Evolutionary conservation across 352 stramenopile genomes (phyloP), one percentile per base, ranked within the genome.

Genomic region (Hyaloperonospora arabidopsidis): DNA sequence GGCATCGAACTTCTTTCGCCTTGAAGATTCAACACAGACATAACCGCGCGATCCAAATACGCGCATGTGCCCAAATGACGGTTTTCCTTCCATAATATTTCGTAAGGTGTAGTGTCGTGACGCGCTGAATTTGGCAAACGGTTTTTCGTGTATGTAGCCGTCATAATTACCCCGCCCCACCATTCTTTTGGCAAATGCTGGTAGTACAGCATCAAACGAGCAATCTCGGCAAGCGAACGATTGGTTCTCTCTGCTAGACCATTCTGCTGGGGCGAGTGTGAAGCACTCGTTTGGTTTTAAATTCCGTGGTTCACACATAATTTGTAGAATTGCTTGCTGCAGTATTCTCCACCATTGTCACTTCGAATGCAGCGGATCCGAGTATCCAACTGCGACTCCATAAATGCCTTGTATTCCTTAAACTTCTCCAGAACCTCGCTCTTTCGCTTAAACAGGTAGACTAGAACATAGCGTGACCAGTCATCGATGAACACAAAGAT

Each of bases 91-190:
- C 15, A 29, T 10, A 70, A 32, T 7, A 49, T 6, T 48, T 66
- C 47, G 28, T 60, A 52, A 14, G 58, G 58, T 3, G 34, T 53
- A 19, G 11, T 52, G 14, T 52, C 45, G 19, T 3, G 43, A 28
- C 45, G 58, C 1, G 54, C 46, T 15, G 46, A 32, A 21, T 61
- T 65, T 11, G 52, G 49, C 11, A 67, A 32, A 8, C 53, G 34
- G 25, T 67, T 67, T 5, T 52, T 14, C 8, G 52, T 10, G 32
- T 62, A 57, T 0, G 36, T 54, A 21, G 54, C 54, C n/a, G 60
- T 63, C 22, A 52, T 63, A 21, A 67, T 15, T 11, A 45, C 60
- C 17, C 55, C 60, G 18, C n/a, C 54, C 60, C 60, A 60, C 54
- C 60, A 59, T 19, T 23, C 13, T 23, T 52, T 47, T n/a, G 41